phyloP scores from a whole-genome alignment of 1,284 basidiomycete species.

The Pascua sp. region DNA sequence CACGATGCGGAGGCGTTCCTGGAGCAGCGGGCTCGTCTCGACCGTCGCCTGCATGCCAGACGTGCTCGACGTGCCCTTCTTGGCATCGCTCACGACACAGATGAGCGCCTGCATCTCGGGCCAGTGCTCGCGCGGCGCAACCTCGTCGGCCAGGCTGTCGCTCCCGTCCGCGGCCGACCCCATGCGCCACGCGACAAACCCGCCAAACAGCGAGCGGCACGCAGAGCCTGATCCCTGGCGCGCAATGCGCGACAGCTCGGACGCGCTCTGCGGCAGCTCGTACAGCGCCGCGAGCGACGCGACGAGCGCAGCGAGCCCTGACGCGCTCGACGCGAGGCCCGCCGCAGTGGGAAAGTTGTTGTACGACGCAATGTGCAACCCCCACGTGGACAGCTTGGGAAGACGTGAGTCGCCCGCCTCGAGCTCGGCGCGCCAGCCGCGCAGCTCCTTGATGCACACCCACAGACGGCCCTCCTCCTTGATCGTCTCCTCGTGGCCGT shows the following conservation, averaged over 20 bases:
- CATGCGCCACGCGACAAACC: constrained; percentile 94
- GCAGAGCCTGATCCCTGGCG: constrained; percentile 97
- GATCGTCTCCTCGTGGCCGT: constrained; percentile 86
- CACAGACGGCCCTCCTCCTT: constrained; percentile 72
- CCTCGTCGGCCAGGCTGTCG: constrained; percentile 83
- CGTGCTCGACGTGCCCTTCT: constrained; percentile 94
- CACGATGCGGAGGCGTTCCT: constrained; percentile 87
- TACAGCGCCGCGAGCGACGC: constrained; percentile 85
- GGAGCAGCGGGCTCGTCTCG: constrained; percentile 81
- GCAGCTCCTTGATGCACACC: constrained; percentile 87
- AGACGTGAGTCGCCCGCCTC: constrained; percentile 65
- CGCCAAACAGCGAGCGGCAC: constrained; percentile 94
- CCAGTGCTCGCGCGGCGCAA: constrained; percentile 87
- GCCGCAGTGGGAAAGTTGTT: constrained; percentile 99
- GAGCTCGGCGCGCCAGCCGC: constrained; percentile 66
- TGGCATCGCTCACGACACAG: constrained; percentile 92
- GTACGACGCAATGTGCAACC: constrained; percentile 83
- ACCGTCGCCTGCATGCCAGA: constrained; percentile 97
- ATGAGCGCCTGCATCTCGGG: constrained; percentile 94
- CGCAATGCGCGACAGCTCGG: constrained; percentile 82
- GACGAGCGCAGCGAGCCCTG: constrained; percentile 93
- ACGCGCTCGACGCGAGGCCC: constrained; percentile 93
- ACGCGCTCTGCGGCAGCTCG: constrained; percentile 65
- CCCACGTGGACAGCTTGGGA: constrained; percentile 69
- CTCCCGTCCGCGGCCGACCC: constrained; percentile 66